A percentile compares a stretch with the other conserved stretches of the same genome.
Evolutionary conservation across 140 eudicot species (phyloP).

Genomic region (Flaveria floridana): DNA sequence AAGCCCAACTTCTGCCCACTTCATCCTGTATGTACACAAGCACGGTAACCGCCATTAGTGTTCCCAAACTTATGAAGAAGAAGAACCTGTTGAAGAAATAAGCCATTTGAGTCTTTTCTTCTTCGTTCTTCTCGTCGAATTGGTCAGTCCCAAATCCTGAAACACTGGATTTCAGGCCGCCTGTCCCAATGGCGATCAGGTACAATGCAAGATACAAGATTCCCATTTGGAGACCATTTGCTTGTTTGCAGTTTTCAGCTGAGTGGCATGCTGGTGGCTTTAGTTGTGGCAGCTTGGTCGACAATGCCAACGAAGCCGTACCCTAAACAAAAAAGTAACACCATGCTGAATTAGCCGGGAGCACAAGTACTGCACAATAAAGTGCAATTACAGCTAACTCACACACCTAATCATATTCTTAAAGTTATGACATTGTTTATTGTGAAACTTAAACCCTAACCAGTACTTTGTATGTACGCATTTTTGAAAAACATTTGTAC

Average conservation of each 20-base stretch:
- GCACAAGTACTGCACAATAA: neutral
- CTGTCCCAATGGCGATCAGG: slow-evolving; percentile 84
- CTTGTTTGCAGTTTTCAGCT: slow-evolving; percentile 48
- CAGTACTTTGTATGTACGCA: too few species aligned
- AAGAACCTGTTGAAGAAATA: slow-evolving; percentile 84
- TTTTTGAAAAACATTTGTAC: too few species aligned
- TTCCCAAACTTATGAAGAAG: slow-evolving; percentile 88
- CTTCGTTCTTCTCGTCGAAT: slow-evolving; percentile 74
- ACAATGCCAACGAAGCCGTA: slow-evolving; percentile 55
- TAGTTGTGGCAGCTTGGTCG: slow-evolving; percentile 62
- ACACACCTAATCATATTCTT: too few species aligned
- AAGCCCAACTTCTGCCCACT: slow-evolving; percentile 81
- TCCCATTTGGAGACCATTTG: slow-evolving; percentile 79
- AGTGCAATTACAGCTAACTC: neutral
- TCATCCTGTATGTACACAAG: slow-evolving; percentile 83
- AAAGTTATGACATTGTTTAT: too few species aligned
- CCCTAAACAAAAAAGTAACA: slow-evolving; percentile 49
- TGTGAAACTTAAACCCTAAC: too few species aligned
- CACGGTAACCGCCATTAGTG: slow-evolving; percentile 76
- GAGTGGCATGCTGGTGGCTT: slow-evolving; percentile 62
- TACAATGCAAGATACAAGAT: slow-evolving; percentile 69
- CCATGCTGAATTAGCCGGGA: neutral
- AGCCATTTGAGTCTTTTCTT: slow-evolving; percentile 73
- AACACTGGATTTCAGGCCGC: slow-evolving; percentile 86
- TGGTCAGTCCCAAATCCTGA: slow-evolving; percentile 95